Base-by-base conservation (phyloP, 108 stramenopile species). In the Bacterosira constricta region DNA sequence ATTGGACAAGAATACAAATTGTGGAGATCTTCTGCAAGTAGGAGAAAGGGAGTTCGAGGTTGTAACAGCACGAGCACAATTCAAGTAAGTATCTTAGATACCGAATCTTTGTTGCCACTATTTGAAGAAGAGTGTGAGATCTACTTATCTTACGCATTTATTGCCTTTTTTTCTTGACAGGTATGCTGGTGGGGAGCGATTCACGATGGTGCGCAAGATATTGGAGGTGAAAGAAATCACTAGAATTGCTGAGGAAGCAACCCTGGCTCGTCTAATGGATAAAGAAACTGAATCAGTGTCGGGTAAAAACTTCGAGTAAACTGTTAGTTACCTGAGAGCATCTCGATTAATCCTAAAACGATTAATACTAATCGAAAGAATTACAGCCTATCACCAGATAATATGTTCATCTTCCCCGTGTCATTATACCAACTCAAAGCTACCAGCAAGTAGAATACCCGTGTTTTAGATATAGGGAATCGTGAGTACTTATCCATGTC, bases 171-270 rank as follows among this genome's bases (percentile, higher is more conserved):
- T n/a, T 49, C 6, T 49, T 49, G 47, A 18, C 71, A 86, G 83
- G 25, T 92, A 92, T 76, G 88, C 87, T 3, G 91, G 91, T 18
- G 91, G 91, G 21, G 56, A 85, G 69, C 69, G 83, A 38, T 88
- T 92, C 66, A 85, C 85, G 32, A 88, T 92, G 91, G 79, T 86
- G 0, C 66, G 91, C 25, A 92, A 92, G 65, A 89, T 94, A 46
- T 61, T 93, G 35, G 86, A 93, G 47, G 92, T 93, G 21, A 93
- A 90, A 60, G 88, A 87, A 57, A 47, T 89, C 1, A 79, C 68
- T 4, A 70, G 92, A 57, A 74, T 87, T 17, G 69, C 76, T 9
- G 79, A 78, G 37, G 89, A 93, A 69, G 86, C 62, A 31, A 29
- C 17, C 15, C 49, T 77, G 36, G 45, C 34, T 31, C 13, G 76